Evolutionary conservation across 2,329 filamentous ascomycete genomes (phyloP), one percentile per base, ranked within the genome.

Genomic region (Graphilbum fragrans): DNA sequence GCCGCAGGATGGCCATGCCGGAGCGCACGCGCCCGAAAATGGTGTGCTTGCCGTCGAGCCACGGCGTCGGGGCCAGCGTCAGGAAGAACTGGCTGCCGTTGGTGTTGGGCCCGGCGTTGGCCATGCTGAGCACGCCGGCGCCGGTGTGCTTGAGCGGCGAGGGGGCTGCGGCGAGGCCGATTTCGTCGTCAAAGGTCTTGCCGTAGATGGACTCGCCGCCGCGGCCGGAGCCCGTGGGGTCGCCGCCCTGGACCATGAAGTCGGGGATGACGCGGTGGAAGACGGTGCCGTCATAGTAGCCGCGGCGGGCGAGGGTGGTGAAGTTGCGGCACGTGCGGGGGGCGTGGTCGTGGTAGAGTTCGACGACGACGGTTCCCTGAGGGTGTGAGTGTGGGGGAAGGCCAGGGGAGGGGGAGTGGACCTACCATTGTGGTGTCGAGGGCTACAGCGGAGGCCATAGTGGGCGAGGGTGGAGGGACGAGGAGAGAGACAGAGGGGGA

Each of bases 11-110:
- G 43, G 73, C 69, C 72, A 96, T 77, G 0, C 92, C 92, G 41
- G 64, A 74, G 65, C 83, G 88, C 32, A 98, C 87, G 41, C 90
- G 69, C 1, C 92, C 92, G 57, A 98, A 98, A 50, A 98, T 93
- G 11, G 88, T 94, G 60, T 98, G 90, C 62, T 94, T 95, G 19
- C 88, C 87, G 62, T 98, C 92, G 45, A 98, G 64, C 90, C 90
- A 96, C 1, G 92, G 92, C 16, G 92, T 90, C 5, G 90, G 90
- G 8, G 87, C 90, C 27, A 96, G 70, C 0, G 92, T 96, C 50
- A 98, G 79, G 58, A 96, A 96, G 63, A 96, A 98, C 63, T 96
- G 92, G 44, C 78, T 86, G 19, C 90, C 90, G 60, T 96, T 96
- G 29, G 90, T 94, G 60, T 96, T 78, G 9, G 86, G 85, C 0